Conservation (phyloP, 164 flowering plant species). For the Dillenia turbinata region DNA sequence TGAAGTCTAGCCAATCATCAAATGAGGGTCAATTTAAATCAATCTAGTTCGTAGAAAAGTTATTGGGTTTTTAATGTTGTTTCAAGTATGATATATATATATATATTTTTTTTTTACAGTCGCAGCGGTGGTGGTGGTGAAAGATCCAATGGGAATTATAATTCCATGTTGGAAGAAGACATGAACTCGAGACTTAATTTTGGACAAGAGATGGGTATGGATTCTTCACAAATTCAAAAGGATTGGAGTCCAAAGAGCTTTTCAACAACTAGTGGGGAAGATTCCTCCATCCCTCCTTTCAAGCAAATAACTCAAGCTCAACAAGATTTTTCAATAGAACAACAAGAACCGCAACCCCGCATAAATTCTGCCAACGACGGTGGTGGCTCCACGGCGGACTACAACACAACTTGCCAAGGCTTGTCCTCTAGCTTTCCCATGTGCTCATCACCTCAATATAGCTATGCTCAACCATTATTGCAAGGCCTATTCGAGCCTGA, state of each 20-base stretch:
- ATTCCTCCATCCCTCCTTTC: conserved; percentile 23
- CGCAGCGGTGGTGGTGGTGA: conserved; percentile 27
- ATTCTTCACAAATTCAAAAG: conserved; percentile 18
- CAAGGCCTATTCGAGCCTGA: conserved; percentile 37
- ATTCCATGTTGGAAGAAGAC: conserved; percentile 36
- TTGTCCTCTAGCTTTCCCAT: conserved; percentile 18
- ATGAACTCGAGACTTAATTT: conserved; percentile 24
- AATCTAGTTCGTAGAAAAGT: too few relatives aligned
- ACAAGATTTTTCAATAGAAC: conserved; percentile 21
- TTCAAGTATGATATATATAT: too few relatives aligned
- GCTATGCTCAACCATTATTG: conserved; percentile 32
- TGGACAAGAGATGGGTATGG: conserved; percentile 19
- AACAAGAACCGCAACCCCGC: conserved; percentile 8
- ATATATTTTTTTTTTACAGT: conserved; percentile 1
- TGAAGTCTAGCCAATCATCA: too few relatives aligned
- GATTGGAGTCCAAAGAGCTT: conserved; percentile 28
- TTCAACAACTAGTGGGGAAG: conserved; percentile 14
- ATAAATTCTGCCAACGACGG: conserved; percentile 13
- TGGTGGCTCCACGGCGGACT: conserved; percentile 20
- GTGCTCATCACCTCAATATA: conserved; percentile 29
- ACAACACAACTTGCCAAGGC: conserved; percentile 22
- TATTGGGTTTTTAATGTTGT: too few relatives aligned
- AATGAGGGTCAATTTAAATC: too few relatives aligned
- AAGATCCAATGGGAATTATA: conserved; percentile 31
- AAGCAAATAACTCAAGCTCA: conserved; percentile 25